Base-by-base conservation (phyloP, 2,329 filamentous ascomycete genomes). In the Hansfordia pulvinata region DNA sequence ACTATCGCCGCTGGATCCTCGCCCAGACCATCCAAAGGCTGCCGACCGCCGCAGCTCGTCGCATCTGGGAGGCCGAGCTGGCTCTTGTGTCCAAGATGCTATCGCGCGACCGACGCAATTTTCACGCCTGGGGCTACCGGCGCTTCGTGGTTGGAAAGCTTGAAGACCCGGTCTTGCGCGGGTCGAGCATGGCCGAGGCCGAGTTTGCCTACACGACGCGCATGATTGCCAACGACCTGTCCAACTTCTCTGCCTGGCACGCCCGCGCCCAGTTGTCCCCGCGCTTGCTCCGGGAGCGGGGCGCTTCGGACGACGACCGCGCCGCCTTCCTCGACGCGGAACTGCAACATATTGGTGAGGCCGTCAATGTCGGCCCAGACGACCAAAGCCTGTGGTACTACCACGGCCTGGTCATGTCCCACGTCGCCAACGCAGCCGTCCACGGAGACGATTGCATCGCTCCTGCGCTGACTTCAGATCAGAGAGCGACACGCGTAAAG, bases 351-450 rank as follows among this genome's bases (percentile, higher is more conserved):
- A 76, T 93, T 15, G 74, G 78, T 29, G 69, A 76, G 30, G 86
- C 80, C 0, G 62, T 96, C 25, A 90, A 85, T 32, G 82, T 83
- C 19, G 86, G 92, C 31, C 85, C 88, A 0, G 85, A 93, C 39
- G 88, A 96, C 46, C 88, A 96, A 47, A 93, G 85, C 11, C 63
- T 94, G 5, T 98, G 90, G 86, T 93, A 92, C 52, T 96, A 98
- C 46, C 85, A 96, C 49, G 80, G 90, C 40, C 93, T 78, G 43
- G 59, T 94, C 30, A 73, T 94, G 56, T 68, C 74, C 32, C 78
- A 76, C 43, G 58, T 80, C 40, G 58, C 65, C 27, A 62, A 59
- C 41, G 15, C 53, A 25, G 56, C 47, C 10, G 53, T n/a, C 9
- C 23, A 24, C 4, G 11, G 15, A 14, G 14, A 17, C 8, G 8